Base-by-base conservation (phyloP, 108 stramenopile species). In the Ochromonas danica region DNA sequence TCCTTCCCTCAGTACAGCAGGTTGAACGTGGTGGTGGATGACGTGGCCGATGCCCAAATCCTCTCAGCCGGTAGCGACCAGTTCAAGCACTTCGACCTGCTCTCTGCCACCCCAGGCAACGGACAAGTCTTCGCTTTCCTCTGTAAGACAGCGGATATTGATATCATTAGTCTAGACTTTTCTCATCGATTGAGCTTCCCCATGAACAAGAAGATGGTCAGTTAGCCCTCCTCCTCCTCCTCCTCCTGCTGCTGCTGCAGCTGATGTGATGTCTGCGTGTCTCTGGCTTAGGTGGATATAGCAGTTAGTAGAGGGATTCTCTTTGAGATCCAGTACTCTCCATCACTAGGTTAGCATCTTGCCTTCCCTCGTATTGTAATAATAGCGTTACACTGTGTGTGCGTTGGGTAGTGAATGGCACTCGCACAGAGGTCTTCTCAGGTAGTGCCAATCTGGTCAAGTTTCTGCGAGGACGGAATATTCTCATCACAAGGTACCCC, bases 131-230 rank as follows among this genome's bases (percentile, higher is more conserved):
- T 67, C 63, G 25, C 27, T 67, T 36, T 14, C 35, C 31, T 67
- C 10, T 67, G 63, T 67, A 28, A 36, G 10, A 36, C 27, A 36
- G 63, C 63, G 33, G 63, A 67, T 67, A 67, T 67, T 36, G 63
- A 67, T 36, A 67, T 67, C 31, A 67, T 67, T 36, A 14, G 14
- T 36, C 6, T 67, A 3, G 63, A 67, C 25, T 67, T 67, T 36
- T 35, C 63, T 14, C 63, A 36, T 36, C 17, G 25, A 14, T 67
- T 67, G 10, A 6, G 33, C 25, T 67, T 67, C 31, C 35, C 17
- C 17, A 67, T 33, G 25, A 36, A 28, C 6, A 67, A 67, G 63
- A 67, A 67, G 31, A 22, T 36, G 33, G 63, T 67, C 3, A 6
- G 63, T 33, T 67, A 6, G 6, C 6, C 22, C 22, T 14, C 22